phyloP scores from a whole-genome alignment of 352 stramenopile genomes.

The Pythium brachiatum region DNA sequence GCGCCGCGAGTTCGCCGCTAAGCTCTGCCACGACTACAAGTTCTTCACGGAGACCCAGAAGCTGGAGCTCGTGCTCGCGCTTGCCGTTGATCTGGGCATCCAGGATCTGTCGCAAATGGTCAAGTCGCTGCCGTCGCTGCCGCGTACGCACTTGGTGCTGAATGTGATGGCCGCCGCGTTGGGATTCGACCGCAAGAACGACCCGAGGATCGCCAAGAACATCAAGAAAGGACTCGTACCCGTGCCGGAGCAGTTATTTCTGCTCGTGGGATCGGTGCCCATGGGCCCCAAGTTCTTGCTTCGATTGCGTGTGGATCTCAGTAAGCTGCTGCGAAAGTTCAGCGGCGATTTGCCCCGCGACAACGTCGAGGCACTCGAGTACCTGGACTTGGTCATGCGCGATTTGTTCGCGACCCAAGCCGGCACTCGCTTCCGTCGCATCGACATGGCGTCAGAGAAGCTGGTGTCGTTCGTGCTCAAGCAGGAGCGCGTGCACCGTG shows the following conservation, averaged over 20 bases:
- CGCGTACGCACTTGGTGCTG: slow-evolving; percentile 74
- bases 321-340: slow-evolving; percentile 47
- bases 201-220: slow-evolving; percentile 81
- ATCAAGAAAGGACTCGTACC: slow-evolving; percentile 83
- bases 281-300: slow-evolving; percentile 72
- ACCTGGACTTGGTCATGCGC: slow-evolving; percentile 80
- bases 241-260: slow-evolving; percentile 76
- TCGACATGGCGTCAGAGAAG: slow-evolving; percentile 72
- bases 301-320: slow-evolving; percentile 66
- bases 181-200: slow-evolving; percentile 78
- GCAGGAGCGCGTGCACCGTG: slow-evolving; percentile 73
- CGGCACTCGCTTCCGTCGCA: slow-evolving; percentile 75
- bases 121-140: slow-evolving; percentile 74
- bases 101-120: slow-evolving; percentile 81
- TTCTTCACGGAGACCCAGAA: slow-evolving; percentile 77
- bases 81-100: slow-evolving; percentile 76
- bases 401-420: slow-evolving; percentile 82
- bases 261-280: slow-evolving; percentile 69
- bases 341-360: slow-evolving; percentile 39
- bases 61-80: slow-evolving; percentile 71
- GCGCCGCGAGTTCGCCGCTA: slow-evolving; percentile 69
- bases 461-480: slow-evolving; percentile 65
- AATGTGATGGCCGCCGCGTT: slow-evolving; percentile 74
- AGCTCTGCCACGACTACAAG: slow-evolving; percentile 73
- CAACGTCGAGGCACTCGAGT: slow-evolving; percentile 64